Evolutionary conservation across 139 green algal genomes (phyloP).

Genomic region (Nannochloris sp.): DNA sequence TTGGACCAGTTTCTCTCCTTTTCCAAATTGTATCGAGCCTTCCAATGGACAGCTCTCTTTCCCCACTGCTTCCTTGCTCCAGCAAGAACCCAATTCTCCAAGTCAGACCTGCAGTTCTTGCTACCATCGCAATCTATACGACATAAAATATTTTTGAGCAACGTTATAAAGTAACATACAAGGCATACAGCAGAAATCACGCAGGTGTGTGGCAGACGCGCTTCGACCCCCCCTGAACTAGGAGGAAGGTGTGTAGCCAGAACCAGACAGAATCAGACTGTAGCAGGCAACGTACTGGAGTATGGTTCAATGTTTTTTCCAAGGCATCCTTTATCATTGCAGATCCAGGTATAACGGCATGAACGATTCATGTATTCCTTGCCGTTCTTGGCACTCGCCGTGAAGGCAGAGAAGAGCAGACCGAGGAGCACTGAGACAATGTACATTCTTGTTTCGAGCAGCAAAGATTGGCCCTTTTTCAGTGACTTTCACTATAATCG

Average conservation of each 20-base stretch:
- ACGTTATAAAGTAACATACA: neutral
- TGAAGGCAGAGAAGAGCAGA: neutral
- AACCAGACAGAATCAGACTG: neutral
- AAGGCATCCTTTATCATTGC: neutral
- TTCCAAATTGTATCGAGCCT: constrained; percentile 1
- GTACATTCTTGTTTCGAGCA: too few relatives aligned
- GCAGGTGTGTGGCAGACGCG: neutral
- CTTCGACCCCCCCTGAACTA: too few relatives aligned
- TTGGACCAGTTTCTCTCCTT: neutral
- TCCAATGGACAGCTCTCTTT: neutral
- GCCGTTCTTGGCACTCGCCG: neutral
- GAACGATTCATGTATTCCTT: neutral
- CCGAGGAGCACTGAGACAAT: neutral
- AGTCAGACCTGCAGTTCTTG: constrained; percentile 2
- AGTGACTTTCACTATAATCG: too few relatives aligned
- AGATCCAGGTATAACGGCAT: neutral
- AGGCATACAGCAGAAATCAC: neutral
- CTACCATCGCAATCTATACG: neutral
- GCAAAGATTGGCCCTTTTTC: too few relatives aligned
- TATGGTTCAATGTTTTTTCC: constrained; percentile 3
- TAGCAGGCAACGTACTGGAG: neutral
- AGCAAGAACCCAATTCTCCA: neutral
- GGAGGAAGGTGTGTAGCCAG: neutral
- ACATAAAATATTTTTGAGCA: neutral
- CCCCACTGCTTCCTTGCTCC: constrained; percentile 3